Percentiles rank a stretch among this genome's conserved stretches.
phyloP scores from a whole-genome alignment of 2,329 filamentous ascomycete genomes.

The Colletotrichum gloeosporioides region DNA sequence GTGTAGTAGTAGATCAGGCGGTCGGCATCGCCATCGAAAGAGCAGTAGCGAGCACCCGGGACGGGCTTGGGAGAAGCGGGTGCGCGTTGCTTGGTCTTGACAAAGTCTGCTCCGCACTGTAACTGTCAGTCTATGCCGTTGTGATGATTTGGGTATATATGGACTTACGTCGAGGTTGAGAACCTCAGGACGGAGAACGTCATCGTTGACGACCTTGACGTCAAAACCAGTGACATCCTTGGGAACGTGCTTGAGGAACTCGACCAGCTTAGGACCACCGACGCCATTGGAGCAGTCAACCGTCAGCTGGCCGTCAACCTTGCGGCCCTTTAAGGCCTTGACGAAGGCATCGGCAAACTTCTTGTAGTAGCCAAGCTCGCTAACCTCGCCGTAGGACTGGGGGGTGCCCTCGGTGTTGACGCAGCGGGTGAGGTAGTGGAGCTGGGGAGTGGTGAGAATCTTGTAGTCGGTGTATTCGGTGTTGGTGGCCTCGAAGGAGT shows the following conservation, averaged over 20 bases:
- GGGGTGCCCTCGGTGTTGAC: conserved; percentile 90
- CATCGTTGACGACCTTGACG: conserved; percentile 89
- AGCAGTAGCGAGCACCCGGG: conserved; percentile 81
- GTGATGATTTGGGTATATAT: neutral
- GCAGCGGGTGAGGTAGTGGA: conserved; percentile 95
- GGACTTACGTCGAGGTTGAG: conserved; percentile 82
- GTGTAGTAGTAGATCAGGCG: conserved; percentile 94
- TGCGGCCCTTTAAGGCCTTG: conserved; percentile 78
- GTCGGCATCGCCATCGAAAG: conserved; percentile 94
- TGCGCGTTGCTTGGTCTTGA: conserved; percentile 95
- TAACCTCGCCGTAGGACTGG: conserved; percentile 86
- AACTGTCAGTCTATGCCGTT: neutral
- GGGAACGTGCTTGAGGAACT: conserved; percentile 84
- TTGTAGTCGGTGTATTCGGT: conserved; percentile 84
- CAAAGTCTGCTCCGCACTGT: conserved; percentile 92
- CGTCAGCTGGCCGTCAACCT: conserved; percentile 74
- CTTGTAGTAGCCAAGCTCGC: conserved; percentile 92
- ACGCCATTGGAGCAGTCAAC: conserved; percentile 98
- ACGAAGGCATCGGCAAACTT: conserved; percentile 88
- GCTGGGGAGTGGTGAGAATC: conserved; percentile 93
- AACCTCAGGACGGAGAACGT: conserved; percentile 86
- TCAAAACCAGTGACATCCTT: conserved; percentile 73
- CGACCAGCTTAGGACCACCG: conserved; percentile 86
- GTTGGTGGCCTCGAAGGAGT: conserved; percentile 78
- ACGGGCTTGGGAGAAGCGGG: conserved; percentile 82